Percentiles rank a stretch among this genome's conserved stretches.
Evolutionary conservation across 2,329 filamentous ascomycete species (phyloP).

Genomic region (Exophiala dermatitidis): DNA sequence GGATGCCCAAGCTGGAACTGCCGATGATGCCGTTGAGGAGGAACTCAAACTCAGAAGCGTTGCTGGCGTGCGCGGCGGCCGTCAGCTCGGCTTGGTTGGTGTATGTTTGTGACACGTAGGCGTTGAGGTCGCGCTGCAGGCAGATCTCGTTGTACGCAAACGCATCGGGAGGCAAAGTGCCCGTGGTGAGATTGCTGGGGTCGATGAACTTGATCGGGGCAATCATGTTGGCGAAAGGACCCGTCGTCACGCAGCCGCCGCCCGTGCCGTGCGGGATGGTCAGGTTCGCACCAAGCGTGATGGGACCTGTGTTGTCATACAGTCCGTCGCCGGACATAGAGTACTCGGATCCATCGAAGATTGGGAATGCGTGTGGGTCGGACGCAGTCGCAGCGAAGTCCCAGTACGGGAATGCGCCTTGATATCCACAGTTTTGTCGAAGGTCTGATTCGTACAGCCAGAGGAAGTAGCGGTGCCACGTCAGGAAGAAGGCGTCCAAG

Average conservation of each 20-base stretch:
- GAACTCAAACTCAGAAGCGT: slow-evolving; percentile 22
- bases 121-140: slow-evolving; percentile 26
- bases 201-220: slow-evolving; percentile 24
- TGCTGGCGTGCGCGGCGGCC: slow-evolving; percentile 22
- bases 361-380: slow-evolving; percentile 26
- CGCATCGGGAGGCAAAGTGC: slow-evolving; percentile 19
- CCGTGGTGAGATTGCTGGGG: slow-evolving; percentile 17
- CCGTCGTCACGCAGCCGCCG: slow-evolving; percentile 27
- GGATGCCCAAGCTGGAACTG: slow-evolving; percentile 23
- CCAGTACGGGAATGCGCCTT: slow-evolving; percentile 40
- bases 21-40: slow-evolving; percentile 26
- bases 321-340: slow-evolving; percentile 32
- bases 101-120: slow-evolving; percentile 24
- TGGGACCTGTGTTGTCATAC: slow-evolving; percentile 21
- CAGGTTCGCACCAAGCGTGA: slow-evolving; percentile 17
- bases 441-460: slow-evolving; percentile 40
- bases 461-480: slow-evolving; percentile 42
- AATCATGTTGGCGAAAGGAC: slow-evolving; percentile 27
- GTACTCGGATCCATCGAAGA: slow-evolving; percentile 36
- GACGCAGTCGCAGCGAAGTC: slow-evolving; percentile 32
- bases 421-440: slow-evolving; percentile 41
- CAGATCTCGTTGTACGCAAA: slow-evolving; percentile 26
- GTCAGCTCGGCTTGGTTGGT: slow-evolving; percentile 21
- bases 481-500: slow-evolving; percentile 35
- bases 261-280: slow-evolving; percentile 27